Evolutionary conservation across 2,329 filamentous ascomycete genomes (phyloP), one percentile per base, ranked within the genome.

Genomic region (Myriosclerotinia curreyana): DNA sequence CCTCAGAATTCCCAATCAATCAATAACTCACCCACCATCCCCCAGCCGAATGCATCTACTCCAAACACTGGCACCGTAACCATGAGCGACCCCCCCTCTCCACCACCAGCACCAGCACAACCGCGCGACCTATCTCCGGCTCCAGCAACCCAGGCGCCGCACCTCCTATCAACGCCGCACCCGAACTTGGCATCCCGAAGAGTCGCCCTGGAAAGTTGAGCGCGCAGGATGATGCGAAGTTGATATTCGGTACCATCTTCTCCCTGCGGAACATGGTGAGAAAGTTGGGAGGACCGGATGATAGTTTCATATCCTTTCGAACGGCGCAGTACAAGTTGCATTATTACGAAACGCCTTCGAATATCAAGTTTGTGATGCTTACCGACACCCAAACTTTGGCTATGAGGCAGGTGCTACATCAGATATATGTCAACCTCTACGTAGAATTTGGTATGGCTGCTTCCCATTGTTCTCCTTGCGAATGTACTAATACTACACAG

Each of bases 361-460:
- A 91, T 76, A 87, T 96, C 77, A 96, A 96, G 75, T 96, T 98
- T 75, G 92, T 97, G 74, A 91, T 99, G 88, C 82, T 98, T 74
- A 98, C 95, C 31, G 95, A 98, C 78, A 91, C 90, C 46, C 89
- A 86, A 70, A 90, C 91, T 65, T 85, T 90, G 70, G 97, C 92
- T 77, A 94, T 99, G 86, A 86, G 93, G 52, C 92, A 96, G 71
- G 94, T 96, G 28, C 79, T 99, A 73, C 93, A 99, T 76, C 95
- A 99, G 82, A 97, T 99, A 68, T 99, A 97, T 77, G 96, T 97
- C 65, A 98, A 96, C 76, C 84, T 98, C 31, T 99, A 95, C 80
- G 94, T 99, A 22, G 95, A 99, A 79, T 99, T 95, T 73, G 89
- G 90, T 92, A 77, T 50, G 63, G 65, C 82, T n/a, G 28, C 28